A percentile compares a stretch with the other conserved stretches of the same genome.
These are phyloP conservation scores for Arachis hypogaea DNA, from an alignment of 306 rosid species.

Conservation along the genomic window DNA sequence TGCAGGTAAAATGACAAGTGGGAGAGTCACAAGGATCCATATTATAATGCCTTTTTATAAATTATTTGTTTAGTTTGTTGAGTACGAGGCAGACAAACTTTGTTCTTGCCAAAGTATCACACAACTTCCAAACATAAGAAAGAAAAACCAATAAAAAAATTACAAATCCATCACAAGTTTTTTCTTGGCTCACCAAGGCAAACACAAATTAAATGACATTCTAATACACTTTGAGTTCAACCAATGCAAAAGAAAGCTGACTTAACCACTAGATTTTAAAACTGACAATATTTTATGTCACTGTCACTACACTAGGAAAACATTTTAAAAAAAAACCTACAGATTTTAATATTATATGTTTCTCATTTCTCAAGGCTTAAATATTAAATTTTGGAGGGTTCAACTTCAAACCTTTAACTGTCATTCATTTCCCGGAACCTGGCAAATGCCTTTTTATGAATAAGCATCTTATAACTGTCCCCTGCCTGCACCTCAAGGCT, in stretches of 20 bases:
- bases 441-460: constrained; percentile 95
- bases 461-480: constrained; percentile 87
- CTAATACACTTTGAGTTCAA: constrained; percentile 17
- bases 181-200: constrained; percentile 1
- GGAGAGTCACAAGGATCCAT: no score
- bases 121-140: no score
- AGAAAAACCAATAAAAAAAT: neutral
- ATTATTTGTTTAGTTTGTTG: no score
- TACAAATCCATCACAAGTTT: neutral
- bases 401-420: constrained; percentile 33
- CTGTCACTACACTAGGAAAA: constrained; percentile 37
- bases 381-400: constrained; percentile 16
- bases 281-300: constrained; percentile 16
- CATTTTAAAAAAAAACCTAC: constrained; percentile 17
- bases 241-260: constrained; percentile 8
- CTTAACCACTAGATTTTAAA: constrained; percentile 17
- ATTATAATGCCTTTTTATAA: no score
- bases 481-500: constrained; percentile 88
- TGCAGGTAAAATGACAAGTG: no score
- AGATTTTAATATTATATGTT: constrained; percentile 28
- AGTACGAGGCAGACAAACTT: no score
- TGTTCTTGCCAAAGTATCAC: no score
- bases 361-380: constrained; percentile 18
- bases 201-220: constrained; percentile 14
- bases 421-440: constrained; percentile 90